These are phyloP conservation scores for Xylaria digitata DNA, from an alignment of 2,329 filamentous ascomycete species.

Conservation along the genomic window DNA sequence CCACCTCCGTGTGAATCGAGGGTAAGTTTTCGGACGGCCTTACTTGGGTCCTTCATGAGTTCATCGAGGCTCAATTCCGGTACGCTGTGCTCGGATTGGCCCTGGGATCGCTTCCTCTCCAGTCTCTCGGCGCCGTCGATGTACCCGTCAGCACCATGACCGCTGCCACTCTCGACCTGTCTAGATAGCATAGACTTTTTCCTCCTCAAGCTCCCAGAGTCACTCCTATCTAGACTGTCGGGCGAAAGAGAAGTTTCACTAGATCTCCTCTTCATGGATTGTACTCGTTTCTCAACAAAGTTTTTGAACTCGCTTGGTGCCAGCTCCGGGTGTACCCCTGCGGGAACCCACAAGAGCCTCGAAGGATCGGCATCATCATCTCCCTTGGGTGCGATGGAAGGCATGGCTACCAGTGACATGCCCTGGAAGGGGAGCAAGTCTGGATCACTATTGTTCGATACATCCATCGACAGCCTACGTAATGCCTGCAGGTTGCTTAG, in stretches of 20 bases:
- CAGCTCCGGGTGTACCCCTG: slow-evolving; percentile 91
- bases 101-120: slow-evolving; percentile 76
- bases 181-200: slow-evolving; percentile 97
- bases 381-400: slow-evolving; percentile 76
- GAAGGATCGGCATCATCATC: slow-evolving; percentile 87
- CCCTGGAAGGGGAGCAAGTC: slow-evolving; percentile 80
- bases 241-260: slow-evolving; percentile 74
- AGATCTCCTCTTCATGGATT: slow-evolving; percentile 87
- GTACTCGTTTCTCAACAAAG: slow-evolving; percentile 92
- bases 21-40: slow-evolving; percentile 75
- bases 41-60: slow-evolving; percentile 82
- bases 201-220: slow-evolving; percentile 74
- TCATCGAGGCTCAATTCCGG: slow-evolving; percentile 80
- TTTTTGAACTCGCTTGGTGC: slow-evolving; percentile 97
- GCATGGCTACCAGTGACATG: slow-evolving; percentile 74
- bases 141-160: slow-evolving; percentile 71
- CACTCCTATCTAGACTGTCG: slow-evolving; percentile 64
- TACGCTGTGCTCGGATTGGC: slow-evolving; percentile 57
- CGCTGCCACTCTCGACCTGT: slow-evolving; percentile 81
- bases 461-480: slow-evolving; percentile 94
- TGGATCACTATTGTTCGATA: slow-evolving; percentile 76
- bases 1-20: slow-evolving; percentile 61
- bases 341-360: slow-evolving; percentile 93
- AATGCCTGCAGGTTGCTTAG: slow-evolving; percentile 91
- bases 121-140: slow-evolving; percentile 85